Evolutionary conservation across 225 moss, liverwort and hornwort species (phyloP).

Genomic region (Physcomitrium patens): DNA sequence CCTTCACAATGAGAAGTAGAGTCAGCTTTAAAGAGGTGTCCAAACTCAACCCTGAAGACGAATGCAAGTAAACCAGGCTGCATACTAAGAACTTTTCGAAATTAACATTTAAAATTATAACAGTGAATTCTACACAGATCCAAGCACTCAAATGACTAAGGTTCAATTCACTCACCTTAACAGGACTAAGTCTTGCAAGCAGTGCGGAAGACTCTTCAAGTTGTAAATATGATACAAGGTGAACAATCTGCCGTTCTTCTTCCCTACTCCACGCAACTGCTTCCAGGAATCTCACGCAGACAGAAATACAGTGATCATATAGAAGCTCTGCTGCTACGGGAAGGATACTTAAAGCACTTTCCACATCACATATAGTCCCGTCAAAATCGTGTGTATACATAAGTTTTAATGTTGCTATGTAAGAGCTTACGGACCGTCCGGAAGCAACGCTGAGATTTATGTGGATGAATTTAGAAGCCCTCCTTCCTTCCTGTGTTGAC

Average conservation of each 20-base stretch:
- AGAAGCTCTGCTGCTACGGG: slow-evolving; percentile 79
- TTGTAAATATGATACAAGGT: slow-evolving; percentile 72
- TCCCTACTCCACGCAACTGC: slow-evolving; percentile 81
- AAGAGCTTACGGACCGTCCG: slow-evolving; percentile 44
- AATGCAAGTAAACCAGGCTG: neutral
- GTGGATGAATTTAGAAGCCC: slow-evolving; percentile 38
- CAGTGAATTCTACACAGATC: too few relatives aligned
- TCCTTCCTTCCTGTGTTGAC: slow-evolving; percentile 23
- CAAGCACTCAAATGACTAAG: neutral
- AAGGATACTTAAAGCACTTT: slow-evolving; percentile 69
- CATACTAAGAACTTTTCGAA: too few relatives aligned
- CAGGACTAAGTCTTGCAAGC: slow-evolving; percentile 77
- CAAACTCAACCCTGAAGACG: neutral
- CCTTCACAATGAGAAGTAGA: slow-evolving; percentile 40
- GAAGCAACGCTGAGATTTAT: slow-evolving; percentile 60
- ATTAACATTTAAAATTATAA: too few relatives aligned
- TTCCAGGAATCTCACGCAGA: slow-evolving; percentile 77
- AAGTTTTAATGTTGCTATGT: slow-evolving; percentile 64
- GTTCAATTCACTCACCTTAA: slow-evolving; percentile 47
- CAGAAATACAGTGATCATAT: slow-evolving; percentile 76
- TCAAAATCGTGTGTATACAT: slow-evolving; percentile 71
- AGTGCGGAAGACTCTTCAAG: slow-evolving; percentile 72
- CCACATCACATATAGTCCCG: slow-evolving; percentile 60
- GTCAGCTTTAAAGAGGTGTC: slow-evolving; percentile 16
- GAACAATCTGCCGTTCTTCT: slow-evolving; percentile 76